phyloP scores from a whole-genome alignment of 139 green algal species.

The Picochlorum sp. region DNA sequence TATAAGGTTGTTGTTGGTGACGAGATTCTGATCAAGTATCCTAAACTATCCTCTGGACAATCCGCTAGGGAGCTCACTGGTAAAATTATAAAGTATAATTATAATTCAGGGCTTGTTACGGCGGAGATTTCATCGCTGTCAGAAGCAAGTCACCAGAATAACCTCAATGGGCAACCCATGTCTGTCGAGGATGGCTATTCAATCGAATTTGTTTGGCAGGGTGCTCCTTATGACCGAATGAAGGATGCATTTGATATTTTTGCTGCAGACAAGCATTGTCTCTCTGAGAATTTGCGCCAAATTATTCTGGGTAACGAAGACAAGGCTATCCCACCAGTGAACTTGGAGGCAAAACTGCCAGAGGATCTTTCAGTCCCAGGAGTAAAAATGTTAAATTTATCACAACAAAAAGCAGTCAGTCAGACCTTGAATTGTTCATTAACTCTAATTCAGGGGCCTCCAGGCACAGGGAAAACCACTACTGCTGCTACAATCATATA shows the following conservation, averaged over 20 bases:
- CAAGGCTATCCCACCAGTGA: conserved; percentile 17
- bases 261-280: conserved; percentile 71
- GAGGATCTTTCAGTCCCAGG: conserved; percentile 54
- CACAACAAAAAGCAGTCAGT: conserved; percentile 59
- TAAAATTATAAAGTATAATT: not conserved
- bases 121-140: not conserved
- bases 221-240: conserved; percentile 86
- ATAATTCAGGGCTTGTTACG: not conserved
- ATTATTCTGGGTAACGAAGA: conserved; percentile 73
- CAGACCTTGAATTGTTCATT: conserved; percentile 66
- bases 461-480: conserved; percentile 90
- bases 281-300: conserved; percentile 55
- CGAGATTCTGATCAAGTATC: not conserved
- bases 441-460: conserved; percentile 74
- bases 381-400: conserved; percentile 90
- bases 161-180: conserved; percentile 6
- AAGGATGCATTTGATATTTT: conserved; percentile 74
- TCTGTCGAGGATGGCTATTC: conserved; percentile 66
- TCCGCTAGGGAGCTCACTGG: not conserved
- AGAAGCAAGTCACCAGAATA: conserved; percentile 50
- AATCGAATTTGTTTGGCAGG: conserved; percentile 92
- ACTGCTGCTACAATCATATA: conserved; percentile 92
- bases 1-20: not conserved
- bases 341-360: conserved; percentile 39
- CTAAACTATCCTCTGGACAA: too few relatives aligned